Evolutionary conservation across 768 basidiomycete species (phyloP).

Genomic region (Trametes gibbosa): DNA sequence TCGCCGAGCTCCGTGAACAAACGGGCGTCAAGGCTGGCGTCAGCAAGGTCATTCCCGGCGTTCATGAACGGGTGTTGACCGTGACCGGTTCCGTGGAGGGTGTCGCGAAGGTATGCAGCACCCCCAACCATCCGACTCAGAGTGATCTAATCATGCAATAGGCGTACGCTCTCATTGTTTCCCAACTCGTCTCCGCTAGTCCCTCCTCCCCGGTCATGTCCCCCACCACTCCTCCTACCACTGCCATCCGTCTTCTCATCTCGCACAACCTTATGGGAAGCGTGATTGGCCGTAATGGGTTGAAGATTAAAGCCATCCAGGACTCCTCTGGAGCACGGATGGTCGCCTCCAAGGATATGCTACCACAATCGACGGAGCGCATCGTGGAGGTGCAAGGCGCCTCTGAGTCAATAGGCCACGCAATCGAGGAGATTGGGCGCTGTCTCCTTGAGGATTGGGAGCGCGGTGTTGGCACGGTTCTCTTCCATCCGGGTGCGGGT

Average conservation of each 20-base stretch:
- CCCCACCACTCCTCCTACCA: constrained; percentile 53
- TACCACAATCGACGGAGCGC: constrained; percentile 98
- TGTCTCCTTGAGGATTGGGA: constrained; percentile 98
- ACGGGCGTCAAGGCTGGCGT: constrained; percentile 98
- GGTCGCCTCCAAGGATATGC: constrained; percentile 99
- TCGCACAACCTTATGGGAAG: constrained; percentile 99
- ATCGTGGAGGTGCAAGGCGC: constrained; percentile 97
- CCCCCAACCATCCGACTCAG: neutral
- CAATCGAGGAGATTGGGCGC: constrained; percentile 93
- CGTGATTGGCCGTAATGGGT: constrained; percentile 92
- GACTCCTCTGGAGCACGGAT: constrained; percentile 94
- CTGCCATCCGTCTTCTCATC: constrained; percentile 94
- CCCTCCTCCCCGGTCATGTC: constrained; percentile 73
- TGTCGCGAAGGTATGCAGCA: constrained; percentile 74
- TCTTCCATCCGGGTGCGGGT: constrained; percentile 90
- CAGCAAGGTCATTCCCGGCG: constrained; percentile 96
- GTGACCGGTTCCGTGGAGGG: constrained; percentile 90
- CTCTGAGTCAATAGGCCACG: constrained; percentile 87
- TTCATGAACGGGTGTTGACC: constrained; percentile 96
- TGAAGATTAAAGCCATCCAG: constrained; percentile 99
- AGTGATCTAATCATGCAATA: constrained; percentile 31
- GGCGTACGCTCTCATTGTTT: constrained; percentile 95
- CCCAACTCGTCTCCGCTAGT: constrained; percentile 82
- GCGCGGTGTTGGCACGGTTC: constrained; percentile 86
- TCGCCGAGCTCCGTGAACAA: constrained; percentile 92